Evolutionary conservation across 305 asterid species (phyloP).

Genomic region (Fraxinus platypoda): DNA sequence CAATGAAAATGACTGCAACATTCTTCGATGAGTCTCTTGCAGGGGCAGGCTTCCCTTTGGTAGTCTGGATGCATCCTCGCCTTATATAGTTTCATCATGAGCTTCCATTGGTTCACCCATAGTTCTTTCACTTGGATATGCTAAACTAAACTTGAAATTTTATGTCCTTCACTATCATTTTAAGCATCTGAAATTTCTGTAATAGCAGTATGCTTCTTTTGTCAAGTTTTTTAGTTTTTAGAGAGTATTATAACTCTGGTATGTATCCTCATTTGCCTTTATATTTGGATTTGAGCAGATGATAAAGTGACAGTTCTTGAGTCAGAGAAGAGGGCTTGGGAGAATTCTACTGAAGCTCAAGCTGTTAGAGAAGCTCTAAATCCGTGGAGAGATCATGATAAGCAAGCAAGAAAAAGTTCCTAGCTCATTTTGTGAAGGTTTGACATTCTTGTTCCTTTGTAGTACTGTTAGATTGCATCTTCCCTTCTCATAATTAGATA

Average conservation of each 20-base stretch:
- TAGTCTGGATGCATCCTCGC: not conserved
- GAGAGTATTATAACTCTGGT: not conserved
- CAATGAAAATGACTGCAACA: not conserved
- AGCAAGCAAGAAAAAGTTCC: conserved; percentile 42
- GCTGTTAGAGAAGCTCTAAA: conserved; percentile 84
- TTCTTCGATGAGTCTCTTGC: not conserved
- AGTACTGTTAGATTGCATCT: not conserved
- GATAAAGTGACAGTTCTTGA: conserved; percentile 85
- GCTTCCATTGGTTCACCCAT: not conserved
- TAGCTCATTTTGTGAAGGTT: conserved; percentile 28
- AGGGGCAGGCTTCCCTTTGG: not conserved
- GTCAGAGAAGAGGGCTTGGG: conserved; percentile 84
- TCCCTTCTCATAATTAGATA: not conserved
- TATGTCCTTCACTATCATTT: not conserved
- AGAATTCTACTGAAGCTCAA: conserved; percentile 75
- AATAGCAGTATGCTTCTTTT: conserved; percentile 15
- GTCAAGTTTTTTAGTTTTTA: conserved; percentile 4
- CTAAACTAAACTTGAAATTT: not conserved
- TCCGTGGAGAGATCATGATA: conserved; percentile 74
- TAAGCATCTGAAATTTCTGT: not conserved
- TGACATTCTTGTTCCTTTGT: not conserved
- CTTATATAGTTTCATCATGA: not conserved
- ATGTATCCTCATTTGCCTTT: conserved; percentile 10
- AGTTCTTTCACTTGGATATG: not conserved
- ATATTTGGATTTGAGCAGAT: conserved; percentile 46